phyloP scores from a whole-genome alignment of 257 asterid genomes.

The Datura wrightii region DNA sequence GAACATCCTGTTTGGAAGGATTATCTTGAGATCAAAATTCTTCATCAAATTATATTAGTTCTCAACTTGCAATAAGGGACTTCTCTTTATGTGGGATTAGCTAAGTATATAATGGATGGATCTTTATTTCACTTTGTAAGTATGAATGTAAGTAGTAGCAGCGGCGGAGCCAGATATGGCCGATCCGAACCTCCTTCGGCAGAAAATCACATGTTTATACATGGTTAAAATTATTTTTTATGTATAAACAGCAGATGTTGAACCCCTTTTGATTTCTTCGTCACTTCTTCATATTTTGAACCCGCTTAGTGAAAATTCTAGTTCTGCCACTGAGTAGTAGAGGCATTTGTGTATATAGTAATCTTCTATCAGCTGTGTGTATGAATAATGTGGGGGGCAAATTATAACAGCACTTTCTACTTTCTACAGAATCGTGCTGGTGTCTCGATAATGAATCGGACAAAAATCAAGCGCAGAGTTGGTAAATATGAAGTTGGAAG shows the following conservation, averaged over 20 bases:
- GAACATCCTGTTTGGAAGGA: background rate
- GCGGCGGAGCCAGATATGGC: background rate
- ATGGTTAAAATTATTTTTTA: background rate
- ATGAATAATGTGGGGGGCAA: conserved; percentile 17
- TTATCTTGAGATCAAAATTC: background rate
- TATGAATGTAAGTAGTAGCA: background rate
- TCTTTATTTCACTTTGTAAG: background rate
- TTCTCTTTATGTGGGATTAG: background rate
- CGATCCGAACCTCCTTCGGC: background rate
- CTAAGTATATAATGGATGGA: background rate
- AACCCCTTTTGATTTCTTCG: no score
- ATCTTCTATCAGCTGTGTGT: background rate
- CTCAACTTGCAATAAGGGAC: background rate
- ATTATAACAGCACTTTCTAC: background rate
- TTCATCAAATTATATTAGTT: background rate
- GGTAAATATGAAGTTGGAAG: conserved; percentile 93
- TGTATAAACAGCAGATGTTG: no score
- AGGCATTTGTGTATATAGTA: conserved; percentile 26
- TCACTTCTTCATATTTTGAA: no score
- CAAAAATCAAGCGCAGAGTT: conserved; percentile 66
- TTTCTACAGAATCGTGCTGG: background rate
- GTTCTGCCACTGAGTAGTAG: conserved; percentile 35
- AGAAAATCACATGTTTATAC: background rate
- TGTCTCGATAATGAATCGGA: conserved; percentile 55
- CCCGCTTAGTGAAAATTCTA: no score